These are phyloP conservation scores for Apiospora saccharicola DNA, from an alignment of 2,329 filamentous ascomycete genomes.

Conservation along the genomic window DNA sequence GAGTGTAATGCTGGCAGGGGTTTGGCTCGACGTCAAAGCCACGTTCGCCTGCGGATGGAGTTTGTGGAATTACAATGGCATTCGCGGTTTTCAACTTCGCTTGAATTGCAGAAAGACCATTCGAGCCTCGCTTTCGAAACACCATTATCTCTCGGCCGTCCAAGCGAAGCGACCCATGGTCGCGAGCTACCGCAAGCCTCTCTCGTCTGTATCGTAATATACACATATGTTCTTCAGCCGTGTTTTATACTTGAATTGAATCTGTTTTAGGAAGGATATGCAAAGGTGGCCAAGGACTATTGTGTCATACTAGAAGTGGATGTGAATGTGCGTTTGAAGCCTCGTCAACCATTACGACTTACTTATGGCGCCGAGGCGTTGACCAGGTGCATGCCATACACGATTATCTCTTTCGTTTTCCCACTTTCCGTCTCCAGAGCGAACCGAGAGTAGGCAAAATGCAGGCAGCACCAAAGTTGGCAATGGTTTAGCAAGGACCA, in stretches of 20 bases:
- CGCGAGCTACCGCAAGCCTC: neutral
- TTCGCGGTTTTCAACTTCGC: neutral
- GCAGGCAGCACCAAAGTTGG: neutral
- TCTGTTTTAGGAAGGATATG: neutral
- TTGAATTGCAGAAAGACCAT: neutral
- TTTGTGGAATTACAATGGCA: neutral
- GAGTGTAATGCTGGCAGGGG: conserved; percentile 1
- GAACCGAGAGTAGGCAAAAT: neutral
- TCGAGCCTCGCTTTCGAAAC: neutral
- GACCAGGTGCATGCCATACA: neutral
- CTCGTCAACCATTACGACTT: neutral
- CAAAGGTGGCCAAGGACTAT: neutral
- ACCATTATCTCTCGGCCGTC: neutral
- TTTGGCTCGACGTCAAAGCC: neutral
- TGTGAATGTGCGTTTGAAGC: neutral
- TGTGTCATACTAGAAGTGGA: neutral
- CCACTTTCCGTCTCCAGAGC: neutral
- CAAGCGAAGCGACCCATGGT: neutral
- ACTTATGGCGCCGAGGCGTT: neutral
- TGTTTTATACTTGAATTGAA: neutral
- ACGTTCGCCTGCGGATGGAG: neutral
- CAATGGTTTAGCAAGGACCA: neutral
- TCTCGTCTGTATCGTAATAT: neutral
- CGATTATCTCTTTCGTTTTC: neutral
- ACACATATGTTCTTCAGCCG: neutral